Evolutionary conservation across 202 grass and related monocot species (phyloP), one percentile per base, ranked within the genome.

Genomic region (Panicum hallii): DNA sequence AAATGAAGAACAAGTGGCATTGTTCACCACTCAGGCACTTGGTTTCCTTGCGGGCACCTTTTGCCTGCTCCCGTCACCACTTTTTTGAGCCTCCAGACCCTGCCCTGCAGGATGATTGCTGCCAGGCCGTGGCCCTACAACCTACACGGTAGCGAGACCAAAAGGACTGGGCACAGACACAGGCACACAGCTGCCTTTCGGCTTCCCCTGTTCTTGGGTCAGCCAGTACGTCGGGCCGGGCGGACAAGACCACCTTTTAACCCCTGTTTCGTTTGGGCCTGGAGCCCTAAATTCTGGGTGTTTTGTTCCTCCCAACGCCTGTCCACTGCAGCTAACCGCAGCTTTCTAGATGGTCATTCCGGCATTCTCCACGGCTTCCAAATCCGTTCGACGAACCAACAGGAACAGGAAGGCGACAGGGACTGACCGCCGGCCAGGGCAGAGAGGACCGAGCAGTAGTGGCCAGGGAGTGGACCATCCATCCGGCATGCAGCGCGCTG

Each of bases 71-170:
- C 11, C 9, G 11, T 4, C 40, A 55, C n/a, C 6, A n/a, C 48
- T 42, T 89, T 84, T 80, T 57, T 0, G 42, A 58, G 58, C 48
- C 75, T 88, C 58, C 72, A 74, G 68, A 74, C 48, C 17, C 32
- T 9, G 17, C 8, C 7, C 7, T 38, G 46, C 74, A 79, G 13
- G 22, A 63, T 23, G 34, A 46, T 70, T 41, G 86, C 17, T 28
- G 9, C 70, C 58, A 75, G 30, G 69, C 20, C 77, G 74, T 17
- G 72, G 46, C 46, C 45, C 70, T 34, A 77, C 63, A 32, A 32
- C 1, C 22, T 6, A 13, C 79, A 71, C 1, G 34, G 42, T 70
- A 55, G 11, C 23, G 34, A 41, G 72, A 40, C 66, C 55, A 58
- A 83, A 88, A 88, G 67, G 67, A 10, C 0, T 60, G 6, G 5